Evolutionary conservation across 1,139 yeast genomes (phyloP).

Genomic region (Geotrichum histeridarum): DNA sequence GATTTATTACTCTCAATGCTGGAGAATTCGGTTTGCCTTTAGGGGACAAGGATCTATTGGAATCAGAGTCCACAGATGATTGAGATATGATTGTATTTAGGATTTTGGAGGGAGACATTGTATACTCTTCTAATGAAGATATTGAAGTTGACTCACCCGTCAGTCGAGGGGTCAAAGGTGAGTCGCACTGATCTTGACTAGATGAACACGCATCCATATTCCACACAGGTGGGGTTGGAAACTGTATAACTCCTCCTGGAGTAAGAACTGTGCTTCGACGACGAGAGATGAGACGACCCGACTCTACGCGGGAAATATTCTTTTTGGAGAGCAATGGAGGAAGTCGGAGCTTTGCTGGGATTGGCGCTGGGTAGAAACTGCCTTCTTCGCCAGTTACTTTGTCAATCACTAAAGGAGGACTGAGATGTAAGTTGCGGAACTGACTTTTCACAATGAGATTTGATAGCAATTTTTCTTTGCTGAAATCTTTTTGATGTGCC

Average conservation of each 20-base stretch:
- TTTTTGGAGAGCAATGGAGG: slow-evolving; percentile 29
- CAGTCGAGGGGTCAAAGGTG: too few relatives aligned
- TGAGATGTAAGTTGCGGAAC: slow-evolving; percentile 9
- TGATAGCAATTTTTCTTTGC: slow-evolving; percentile 7
- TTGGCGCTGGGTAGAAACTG: slow-evolving; percentile 35
- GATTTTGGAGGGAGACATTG: too few relatives aligned
- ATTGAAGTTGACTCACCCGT: too few relatives aligned
- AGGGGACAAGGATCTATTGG: too few relatives aligned
- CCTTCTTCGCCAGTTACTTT: slow-evolving; percentile 2
- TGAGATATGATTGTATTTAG: too few relatives aligned
- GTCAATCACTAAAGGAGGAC: slow-evolving; percentile 5
- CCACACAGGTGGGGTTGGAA: slow-evolving; percentile 21
- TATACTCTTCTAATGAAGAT: too few relatives aligned
- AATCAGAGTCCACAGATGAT: too few relatives aligned
- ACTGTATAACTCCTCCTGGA: slow-evolving; percentile 16
- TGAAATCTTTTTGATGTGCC: slow-evolving; percentile 3
- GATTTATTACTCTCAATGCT: too few relatives aligned
- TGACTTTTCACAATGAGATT: slow-evolving; percentile 1
- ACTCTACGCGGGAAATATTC: slow-evolving; percentile 13
- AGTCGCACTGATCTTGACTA: too few relatives aligned
- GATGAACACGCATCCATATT: background rate
- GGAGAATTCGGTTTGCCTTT: too few relatives aligned
- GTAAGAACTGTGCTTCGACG: slow-evolving; percentile 2
- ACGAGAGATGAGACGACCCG: slow-evolving; percentile 10
- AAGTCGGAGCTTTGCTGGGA: slow-evolving; percentile 30